Evolutionary conservation across 192 early-diverging fungal species (phyloP).

Genomic region (Gryganskiella cystojenkinii): DNA sequence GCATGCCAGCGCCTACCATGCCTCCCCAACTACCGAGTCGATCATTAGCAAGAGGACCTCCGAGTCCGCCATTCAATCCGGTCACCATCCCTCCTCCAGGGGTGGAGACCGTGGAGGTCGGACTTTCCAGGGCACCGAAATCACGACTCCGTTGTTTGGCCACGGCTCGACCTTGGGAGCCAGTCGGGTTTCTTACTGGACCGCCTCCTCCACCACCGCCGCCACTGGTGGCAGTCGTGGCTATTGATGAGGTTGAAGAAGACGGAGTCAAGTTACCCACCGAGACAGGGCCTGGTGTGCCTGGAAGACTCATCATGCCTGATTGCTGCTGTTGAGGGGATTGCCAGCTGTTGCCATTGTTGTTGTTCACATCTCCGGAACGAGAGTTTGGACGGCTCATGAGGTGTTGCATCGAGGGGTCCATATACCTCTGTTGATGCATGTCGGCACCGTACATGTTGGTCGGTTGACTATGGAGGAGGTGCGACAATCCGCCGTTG

Average conservation of each 20-base stretch:
- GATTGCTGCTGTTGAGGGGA: constrained; percentile 5
- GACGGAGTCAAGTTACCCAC: not conserved
- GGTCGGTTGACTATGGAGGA: not conserved
- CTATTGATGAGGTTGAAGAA: no score
- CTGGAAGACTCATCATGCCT: constrained; percentile 12
- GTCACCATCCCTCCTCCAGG: constrained; percentile 38
- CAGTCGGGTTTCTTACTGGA: constrained; percentile 32
- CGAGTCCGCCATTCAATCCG: constrained; percentile 12
- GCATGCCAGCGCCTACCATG: constrained; percentile 32
- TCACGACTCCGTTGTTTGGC: constrained; percentile 43
- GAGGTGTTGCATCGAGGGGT: constrained; percentile 11
- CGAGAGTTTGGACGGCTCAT: constrained; percentile 21
- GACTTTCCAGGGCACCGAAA: constrained; percentile 26
- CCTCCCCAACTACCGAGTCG: constrained; percentile 43
- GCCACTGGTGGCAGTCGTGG: not conserved
- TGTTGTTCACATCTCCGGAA: constrained; percentile 20
- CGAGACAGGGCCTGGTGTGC: not conserved
- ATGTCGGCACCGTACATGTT: not conserved
- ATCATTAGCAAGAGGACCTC: not conserved
- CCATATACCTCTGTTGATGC: constrained; percentile 27
- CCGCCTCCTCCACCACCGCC: constrained; percentile 20
- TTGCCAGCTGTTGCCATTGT: no score
- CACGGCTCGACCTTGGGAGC: constrained; percentile 31
- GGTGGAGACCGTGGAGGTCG: constrained; percentile 2
- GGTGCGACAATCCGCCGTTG: constrained; percentile 1